phyloP scores from a whole-genome alignment of 768 basidiomycete genomes.

The Russula compacta region DNA sequence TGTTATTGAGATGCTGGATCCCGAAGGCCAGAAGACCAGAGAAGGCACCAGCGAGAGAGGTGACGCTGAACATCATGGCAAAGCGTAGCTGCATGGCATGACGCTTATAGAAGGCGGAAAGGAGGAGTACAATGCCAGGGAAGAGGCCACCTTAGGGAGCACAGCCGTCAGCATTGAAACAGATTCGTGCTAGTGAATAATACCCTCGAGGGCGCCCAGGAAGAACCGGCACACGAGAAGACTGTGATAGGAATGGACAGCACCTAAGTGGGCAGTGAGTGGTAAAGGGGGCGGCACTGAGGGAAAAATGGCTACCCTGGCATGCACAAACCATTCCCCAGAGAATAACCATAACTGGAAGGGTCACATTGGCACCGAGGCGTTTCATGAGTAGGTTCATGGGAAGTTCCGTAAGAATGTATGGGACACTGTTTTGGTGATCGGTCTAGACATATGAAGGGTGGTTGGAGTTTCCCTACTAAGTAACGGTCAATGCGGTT shows the following conservation, averaged over 20 bases:
- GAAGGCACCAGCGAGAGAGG: constrained; percentile 47
- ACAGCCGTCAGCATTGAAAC: neutral
- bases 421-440: constrained; percentile 22
- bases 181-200: neutral
- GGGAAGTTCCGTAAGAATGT: constrained; percentile 23
- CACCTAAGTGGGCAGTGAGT: constrained; percentile 26
- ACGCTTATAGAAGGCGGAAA: constrained; percentile 25
- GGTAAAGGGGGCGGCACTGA: neutral
- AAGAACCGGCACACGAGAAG: constrained; percentile 42
- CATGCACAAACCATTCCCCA: constrained; percentile 63
- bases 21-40: constrained; percentile 56
- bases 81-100: constrained; percentile 27
- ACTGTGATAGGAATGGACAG: constrained; percentile 43
- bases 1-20: constrained; percentile 48
- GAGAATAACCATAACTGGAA: constrained; percentile 51
- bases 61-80: constrained; percentile 36
- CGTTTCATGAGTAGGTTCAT: constrained; percentile 28
- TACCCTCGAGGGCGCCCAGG: constrained; percentile 51
- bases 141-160: constrained; percentile 34
- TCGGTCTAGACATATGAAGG: constrained; percentile 9
- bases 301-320: constrained; percentile 38
- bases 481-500: constrained; percentile 16
- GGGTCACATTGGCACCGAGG: constrained; percentile 48
- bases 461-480: constrained; percentile 1
- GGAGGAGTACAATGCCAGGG: constrained; percentile 27